Evolutionary conservation across 495 filamentous ascomycete species (phyloP), one percentile per base, ranked within the genome.

Genomic region (Monascus purpureus): DNA sequence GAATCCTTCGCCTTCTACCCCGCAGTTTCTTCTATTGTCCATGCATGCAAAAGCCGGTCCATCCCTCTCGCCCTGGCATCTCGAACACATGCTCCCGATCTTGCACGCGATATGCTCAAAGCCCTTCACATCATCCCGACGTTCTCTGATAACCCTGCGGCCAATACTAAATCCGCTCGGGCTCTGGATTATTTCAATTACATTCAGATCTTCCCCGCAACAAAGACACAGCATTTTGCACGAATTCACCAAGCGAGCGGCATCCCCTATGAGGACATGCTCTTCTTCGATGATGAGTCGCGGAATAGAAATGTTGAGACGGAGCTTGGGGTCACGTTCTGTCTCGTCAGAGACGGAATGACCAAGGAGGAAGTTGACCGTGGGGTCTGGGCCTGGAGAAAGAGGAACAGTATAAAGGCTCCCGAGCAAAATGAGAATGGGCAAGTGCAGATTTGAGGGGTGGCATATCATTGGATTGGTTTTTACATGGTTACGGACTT

Each of bases 241-340:
- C 57, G 64, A 8, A 59, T 97, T 32, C 63, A 78, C 2, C 70
- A 77, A 53, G 55, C 68, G 14, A 82, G 75, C 15, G 72, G 74
- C 28, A 33, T 69, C 8, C 42, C 38, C 7, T 93, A 75, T 46
- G 66, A 73, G 26, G 82, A 95, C 28, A 94, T 95, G 82, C 47
- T 97, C 37, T 97, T 97, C 44, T 97, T 95, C 46, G 88, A 97
- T 43, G 88, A 97, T 40, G 88, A 97, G 69, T 56, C 66, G 28
- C 61, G 88, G 37, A 97, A 97, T 51, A 58, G 67, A 23, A 82
- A 93, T 53, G 88, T 93, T 0, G 81, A 88, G 60, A 75, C 64
- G 31, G 56, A 68, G 37, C 40, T 94, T 31, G 86, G 86, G 1
- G 81, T 95, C 16, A 77, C 76, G 5, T 92, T 93, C 64, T 73